phyloP scores from a whole-genome alignment of 2,329 filamentous ascomycete species.

The Fusarium secorum region DNA sequence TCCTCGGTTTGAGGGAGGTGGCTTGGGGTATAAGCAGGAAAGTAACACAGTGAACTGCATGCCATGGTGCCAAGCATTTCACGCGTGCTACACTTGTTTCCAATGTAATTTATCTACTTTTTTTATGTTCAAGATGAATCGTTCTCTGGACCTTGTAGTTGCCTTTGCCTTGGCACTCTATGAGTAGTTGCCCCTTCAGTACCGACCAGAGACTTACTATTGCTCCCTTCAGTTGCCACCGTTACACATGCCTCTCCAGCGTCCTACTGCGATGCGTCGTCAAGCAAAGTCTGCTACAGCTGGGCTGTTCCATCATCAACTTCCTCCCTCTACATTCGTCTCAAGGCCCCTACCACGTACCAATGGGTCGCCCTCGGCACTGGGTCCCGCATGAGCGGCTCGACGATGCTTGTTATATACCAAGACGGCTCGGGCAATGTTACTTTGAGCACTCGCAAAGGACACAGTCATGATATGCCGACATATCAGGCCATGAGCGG shows the following conservation, averaged over 20 bases:
- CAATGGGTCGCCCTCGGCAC: constrained; percentile 4
- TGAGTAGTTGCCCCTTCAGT: accelerated
- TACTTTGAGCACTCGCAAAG: not conserved
- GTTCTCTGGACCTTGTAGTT: not conserved
- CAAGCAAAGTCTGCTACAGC: not conserved
- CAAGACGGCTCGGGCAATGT: not conserved
- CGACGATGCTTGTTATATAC: not conserved
- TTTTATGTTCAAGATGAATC: not conserved
- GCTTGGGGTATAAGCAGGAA: not conserved
- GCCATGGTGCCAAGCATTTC: not conserved
- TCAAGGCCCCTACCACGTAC: not conserved
- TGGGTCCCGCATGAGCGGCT: not conserved
- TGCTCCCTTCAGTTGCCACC: not conserved
- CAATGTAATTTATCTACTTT: accelerated
- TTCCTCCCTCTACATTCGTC: not conserved
- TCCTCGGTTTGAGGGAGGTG: too few species aligned
- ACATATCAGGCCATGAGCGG: not conserved
- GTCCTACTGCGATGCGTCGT: not conserved
- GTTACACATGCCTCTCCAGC: not conserved
- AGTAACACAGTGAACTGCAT: not conserved
- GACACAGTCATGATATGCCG: not conserved
- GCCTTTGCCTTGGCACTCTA: not conserved
- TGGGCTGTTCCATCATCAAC: not conserved
- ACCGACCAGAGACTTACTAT: accelerated
- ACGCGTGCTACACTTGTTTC: too few species aligned